Evolutionary conservation across 192 early-diverging fungal species (phyloP).

Genomic region (Podochytrium sp.): DNA sequence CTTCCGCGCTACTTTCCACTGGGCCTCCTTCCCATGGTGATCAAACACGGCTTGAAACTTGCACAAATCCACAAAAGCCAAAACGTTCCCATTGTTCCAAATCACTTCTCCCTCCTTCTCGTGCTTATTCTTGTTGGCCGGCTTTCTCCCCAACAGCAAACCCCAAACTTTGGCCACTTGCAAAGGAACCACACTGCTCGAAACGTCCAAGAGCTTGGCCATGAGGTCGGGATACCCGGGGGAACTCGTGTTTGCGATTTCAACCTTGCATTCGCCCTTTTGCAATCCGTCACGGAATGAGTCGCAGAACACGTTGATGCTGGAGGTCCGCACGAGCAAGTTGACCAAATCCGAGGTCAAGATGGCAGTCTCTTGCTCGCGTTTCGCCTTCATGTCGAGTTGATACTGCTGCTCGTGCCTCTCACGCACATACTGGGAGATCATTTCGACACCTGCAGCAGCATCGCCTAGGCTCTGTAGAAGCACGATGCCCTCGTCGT

Average conservation of each 20-base stretch:
- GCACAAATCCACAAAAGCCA: slow-evolving; percentile 20
- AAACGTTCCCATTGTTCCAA: slow-evolving; percentile 42
- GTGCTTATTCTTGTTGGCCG: background rate
- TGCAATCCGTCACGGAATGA: slow-evolving; percentile 20
- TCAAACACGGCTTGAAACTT: background rate
- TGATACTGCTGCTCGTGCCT: slow-evolving; percentile 22
- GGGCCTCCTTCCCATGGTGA: background rate
- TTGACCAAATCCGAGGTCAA: slow-evolving; percentile 19
- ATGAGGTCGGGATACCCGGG: background rate
- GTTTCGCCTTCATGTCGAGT: slow-evolving; percentile 27
- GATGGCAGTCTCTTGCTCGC: slow-evolving; percentile 13
- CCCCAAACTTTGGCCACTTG: slow-evolving; percentile 17
- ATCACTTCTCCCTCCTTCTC: background rate
- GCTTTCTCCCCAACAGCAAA: slow-evolving; percentile 8
- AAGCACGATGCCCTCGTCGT: slow-evolving; percentile 26
- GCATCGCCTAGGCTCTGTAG: slow-evolving; percentile 1
- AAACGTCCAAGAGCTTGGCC: background rate
- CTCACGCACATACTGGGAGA: slow-evolving; percentile 3
- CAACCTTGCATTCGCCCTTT: slow-evolving; percentile 2
- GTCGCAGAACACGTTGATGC: slow-evolving; percentile 18
- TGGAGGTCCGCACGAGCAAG: background rate
- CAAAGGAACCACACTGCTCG: background rate
- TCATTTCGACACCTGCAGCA: background rate
- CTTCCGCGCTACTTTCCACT: background rate
- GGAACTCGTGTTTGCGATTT: slow-evolving; percentile 1